These are phyloP conservation scores for Aurantiochytrium sp. DNA, from an alignment of 108 stramenopile species.

Conservation along the genomic window DNA sequence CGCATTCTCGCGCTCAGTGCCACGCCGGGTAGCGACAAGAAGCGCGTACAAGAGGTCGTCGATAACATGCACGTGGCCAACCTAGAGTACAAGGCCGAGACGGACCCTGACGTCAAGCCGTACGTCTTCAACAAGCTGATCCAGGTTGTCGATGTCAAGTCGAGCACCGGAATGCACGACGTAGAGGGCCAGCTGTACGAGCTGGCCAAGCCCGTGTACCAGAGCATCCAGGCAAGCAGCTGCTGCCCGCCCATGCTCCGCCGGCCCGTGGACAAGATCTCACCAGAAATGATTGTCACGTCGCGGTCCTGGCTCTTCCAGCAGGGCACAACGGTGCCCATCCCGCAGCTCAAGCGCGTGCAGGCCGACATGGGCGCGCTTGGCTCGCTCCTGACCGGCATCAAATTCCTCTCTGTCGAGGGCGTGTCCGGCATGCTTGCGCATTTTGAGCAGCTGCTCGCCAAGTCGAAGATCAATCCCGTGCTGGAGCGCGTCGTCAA, in stretches of 20 bases:
- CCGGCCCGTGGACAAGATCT: background rate
- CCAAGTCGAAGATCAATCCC: background rate
- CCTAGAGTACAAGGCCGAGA: constrained; percentile 72
- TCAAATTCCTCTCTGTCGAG: background rate
- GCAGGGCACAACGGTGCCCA: background rate
- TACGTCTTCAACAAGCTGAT: constrained; percentile 72
- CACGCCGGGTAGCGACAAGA: constrained; percentile 84
- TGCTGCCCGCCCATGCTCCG: constrained; percentile 28
- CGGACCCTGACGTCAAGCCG: constrained; percentile 67
- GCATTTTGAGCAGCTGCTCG: background rate
- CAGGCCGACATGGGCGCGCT: background rate
- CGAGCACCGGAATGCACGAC: constrained; percentile 41
- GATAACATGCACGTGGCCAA: constrained; percentile 60
- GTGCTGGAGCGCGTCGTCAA: background rate
- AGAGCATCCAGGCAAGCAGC: constrained; percentile 45
- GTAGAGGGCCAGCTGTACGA: constrained; percentile 57
- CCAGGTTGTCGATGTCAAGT: constrained; percentile 64
- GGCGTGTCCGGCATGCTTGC: background rate
- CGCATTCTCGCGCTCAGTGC: constrained; percentile 78
- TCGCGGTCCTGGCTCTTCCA: background rate
- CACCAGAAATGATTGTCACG: background rate
- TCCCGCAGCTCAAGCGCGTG: background rate
- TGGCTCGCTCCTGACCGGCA: background rate
- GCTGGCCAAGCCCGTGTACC: constrained; percentile 56
- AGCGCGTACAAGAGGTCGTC: constrained; percentile 73